A percentile compares a stretch with the other conserved stretches of the same genome.
Evolutionary conservation across 2,329 filamentous ascomycete genomes (phyloP).

Genomic region (Ophiosphaerella narmari): DNA sequence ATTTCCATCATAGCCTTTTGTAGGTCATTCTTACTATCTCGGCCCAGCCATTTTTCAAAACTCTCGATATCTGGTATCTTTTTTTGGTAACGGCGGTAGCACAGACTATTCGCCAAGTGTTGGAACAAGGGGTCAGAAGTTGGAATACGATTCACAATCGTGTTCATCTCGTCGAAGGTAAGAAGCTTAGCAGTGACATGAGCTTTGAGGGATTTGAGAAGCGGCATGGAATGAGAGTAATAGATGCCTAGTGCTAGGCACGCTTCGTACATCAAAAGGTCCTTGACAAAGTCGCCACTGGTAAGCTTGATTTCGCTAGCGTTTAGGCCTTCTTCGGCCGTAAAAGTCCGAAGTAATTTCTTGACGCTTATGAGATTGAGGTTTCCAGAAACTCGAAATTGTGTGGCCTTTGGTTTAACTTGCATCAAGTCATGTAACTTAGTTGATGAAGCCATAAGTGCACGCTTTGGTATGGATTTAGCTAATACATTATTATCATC

Average conservation of each 20-base stretch:
- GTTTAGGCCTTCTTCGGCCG: neutral
- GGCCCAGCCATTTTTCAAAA: constrained; percentile 1
- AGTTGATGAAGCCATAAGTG: constrained; percentile 1
- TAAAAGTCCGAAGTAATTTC: constrained; percentile 2
- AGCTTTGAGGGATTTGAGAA: constrained; percentile 3
- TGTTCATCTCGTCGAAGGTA: constrained; percentile 2
- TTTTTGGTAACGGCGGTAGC: constrained; percentile 7
- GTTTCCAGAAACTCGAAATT: constrained; percentile 1
- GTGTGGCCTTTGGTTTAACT: neutral
- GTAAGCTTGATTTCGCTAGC: neutral
- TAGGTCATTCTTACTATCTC: neutral
- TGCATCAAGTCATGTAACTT: constrained; percentile 3
- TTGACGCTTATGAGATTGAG: neutral
- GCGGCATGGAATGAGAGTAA: constrained; percentile 2
- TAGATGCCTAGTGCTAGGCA: constrained; percentile 4
- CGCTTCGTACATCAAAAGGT: constrained; percentile 6
- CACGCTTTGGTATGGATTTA: neutral
- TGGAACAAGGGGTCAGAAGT: constrained; percentile 6
- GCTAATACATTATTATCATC: neutral
- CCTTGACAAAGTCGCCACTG: neutral
- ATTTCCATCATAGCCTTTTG: constrained; percentile 1
- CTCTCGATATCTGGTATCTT: constrained; percentile 1
- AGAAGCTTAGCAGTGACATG: neutral
- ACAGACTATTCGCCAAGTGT: constrained; percentile 3
- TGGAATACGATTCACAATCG: neutral